These are phyloP conservation scores for Xylariales sp. DNA, from an alignment of 2,329 filamentous ascomycete genomes.

Conservation along the genomic window DNA sequence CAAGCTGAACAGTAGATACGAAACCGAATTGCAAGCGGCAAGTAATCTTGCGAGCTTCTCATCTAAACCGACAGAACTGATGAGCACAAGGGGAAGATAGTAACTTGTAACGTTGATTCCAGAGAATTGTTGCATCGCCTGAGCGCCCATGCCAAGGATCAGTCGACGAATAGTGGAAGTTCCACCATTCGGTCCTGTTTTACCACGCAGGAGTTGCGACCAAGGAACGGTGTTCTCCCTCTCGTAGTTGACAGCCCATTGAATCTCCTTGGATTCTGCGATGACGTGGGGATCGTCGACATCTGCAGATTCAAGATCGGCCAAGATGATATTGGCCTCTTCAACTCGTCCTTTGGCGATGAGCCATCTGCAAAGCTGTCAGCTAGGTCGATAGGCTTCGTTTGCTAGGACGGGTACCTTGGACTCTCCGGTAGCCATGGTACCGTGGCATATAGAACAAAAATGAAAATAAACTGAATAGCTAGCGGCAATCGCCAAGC, in stretches of 20 bases:
- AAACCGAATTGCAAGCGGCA: slow-evolving; percentile 39
- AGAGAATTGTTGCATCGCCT: slow-evolving; percentile 30
- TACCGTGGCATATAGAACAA: slow-evolving; percentile 24
- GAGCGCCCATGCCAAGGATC: slow-evolving; percentile 45
- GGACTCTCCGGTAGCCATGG: slow-evolving; percentile 29
- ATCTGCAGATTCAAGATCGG: slow-evolving; percentile 18
- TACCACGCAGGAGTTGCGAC: slow-evolving; percentile 42
- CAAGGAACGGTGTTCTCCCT: slow-evolving; percentile 42
- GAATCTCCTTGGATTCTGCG: slow-evolving; percentile 25
- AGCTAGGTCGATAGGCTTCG: background rate
- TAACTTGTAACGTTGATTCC: slow-evolving; percentile 27
- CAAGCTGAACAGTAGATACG: slow-evolving; percentile 24
- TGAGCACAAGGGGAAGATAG: slow-evolving; percentile 44
- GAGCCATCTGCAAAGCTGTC: slow-evolving; percentile 15
- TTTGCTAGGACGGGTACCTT: slow-evolving; percentile 15
- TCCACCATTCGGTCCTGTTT: slow-evolving; percentile 35
- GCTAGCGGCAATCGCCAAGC: slow-evolving; percentile 41
- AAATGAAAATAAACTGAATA: slow-evolving; percentile 40
- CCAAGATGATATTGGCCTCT: slow-evolving; percentile 27
- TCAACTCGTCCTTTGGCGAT: slow-evolving; percentile 22
- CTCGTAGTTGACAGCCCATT: slow-evolving; percentile 26
- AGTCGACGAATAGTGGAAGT: slow-evolving; percentile 46
- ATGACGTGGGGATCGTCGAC: slow-evolving; percentile 21
- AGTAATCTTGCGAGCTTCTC: slow-evolving; percentile 46
- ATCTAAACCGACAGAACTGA: slow-evolving; percentile 44